These are phyloP conservation scores for Beauveria australis DNA, from an alignment of 2,329 filamentous ascomycete species.

Conservation along the genomic window DNA sequence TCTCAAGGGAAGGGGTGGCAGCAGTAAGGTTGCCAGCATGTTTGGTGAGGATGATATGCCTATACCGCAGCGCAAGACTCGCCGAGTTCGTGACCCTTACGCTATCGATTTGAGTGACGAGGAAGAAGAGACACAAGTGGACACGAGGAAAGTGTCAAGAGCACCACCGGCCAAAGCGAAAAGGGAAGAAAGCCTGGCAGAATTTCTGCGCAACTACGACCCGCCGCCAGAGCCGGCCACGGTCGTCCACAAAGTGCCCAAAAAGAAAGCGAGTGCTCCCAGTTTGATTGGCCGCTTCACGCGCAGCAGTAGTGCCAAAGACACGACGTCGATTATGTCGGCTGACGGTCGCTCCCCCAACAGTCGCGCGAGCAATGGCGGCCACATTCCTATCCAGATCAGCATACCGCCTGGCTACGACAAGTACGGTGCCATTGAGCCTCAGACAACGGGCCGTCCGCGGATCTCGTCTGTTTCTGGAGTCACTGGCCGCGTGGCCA, in stretches of 20 bases:
- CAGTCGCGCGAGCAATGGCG: constrained; percentile 30
- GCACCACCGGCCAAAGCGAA: constrained; percentile 29
- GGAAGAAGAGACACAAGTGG: constrained; percentile 49
- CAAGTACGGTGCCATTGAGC: constrained; percentile 28
- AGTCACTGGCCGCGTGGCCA: constrained; percentile 34
- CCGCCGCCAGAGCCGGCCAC: constrained; percentile 48
- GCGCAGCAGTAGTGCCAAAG: constrained; percentile 24
- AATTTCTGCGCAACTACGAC: constrained; percentile 63
- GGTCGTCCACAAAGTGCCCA: constrained; percentile 33
- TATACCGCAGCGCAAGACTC: constrained; percentile 64
- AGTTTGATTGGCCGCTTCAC: constrained; percentile 54
- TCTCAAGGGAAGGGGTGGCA: constrained; percentile 33
- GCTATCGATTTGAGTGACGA: constrained; percentile 78
- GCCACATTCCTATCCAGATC: constrained; percentile 47
- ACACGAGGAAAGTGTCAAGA: constrained; percentile 32
- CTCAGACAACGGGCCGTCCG: constrained; percentile 14
- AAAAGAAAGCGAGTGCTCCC: constrained; percentile 57
- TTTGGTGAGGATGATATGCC: constrained; percentile 45
- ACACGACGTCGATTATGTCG: constrained; percentile 19
- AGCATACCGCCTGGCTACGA: constrained; percentile 39
- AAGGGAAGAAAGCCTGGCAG: constrained; percentile 59
- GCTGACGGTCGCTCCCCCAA: constrained; percentile 27
- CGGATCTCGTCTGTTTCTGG: constrained; percentile 17
- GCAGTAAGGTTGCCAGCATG: constrained; percentile 25
- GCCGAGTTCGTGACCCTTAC: constrained; percentile 79